These are phyloP conservation scores for Drosera capensis DNA, from an alignment of 148 eudicot genomes.

Conservation along the genomic window DNA sequence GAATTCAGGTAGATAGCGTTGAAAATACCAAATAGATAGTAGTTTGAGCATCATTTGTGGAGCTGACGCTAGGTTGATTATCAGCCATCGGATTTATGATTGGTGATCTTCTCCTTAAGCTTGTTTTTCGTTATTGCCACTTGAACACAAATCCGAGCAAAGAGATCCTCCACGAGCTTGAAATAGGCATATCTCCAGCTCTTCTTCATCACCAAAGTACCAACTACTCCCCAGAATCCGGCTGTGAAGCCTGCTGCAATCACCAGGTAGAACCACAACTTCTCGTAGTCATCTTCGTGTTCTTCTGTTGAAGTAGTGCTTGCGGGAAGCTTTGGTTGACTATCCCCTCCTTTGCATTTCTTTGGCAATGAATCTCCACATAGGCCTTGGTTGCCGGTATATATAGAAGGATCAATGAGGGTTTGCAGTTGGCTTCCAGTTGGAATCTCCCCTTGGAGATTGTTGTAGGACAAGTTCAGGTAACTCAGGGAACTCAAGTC, in stretches of 20 bases:
- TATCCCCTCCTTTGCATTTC: neutral
- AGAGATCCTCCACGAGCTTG: neutral
- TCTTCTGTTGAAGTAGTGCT: neutral
- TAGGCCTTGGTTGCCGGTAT: conserved; percentile 9
- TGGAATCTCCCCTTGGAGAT: conserved; percentile 13
- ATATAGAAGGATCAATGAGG: conserved; percentile 6
- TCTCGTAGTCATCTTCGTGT: conserved; percentile 5
- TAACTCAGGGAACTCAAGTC: neutral
- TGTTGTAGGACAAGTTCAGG: conserved; percentile 15
- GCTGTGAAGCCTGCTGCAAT: conserved; percentile 12
- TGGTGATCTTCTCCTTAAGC: too few relatives aligned
- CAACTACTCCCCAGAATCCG: conserved; percentile 19
- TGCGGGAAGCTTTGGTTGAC: neutral
- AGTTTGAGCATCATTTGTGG: too few relatives aligned
- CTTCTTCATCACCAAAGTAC: conserved; percentile 5
- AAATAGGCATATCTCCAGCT: conserved; percentile 12
- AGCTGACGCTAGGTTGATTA: too few relatives aligned
- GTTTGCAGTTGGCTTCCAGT: conserved; percentile 9
- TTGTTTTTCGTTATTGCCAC: too few relatives aligned
- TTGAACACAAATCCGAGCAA: neutral
- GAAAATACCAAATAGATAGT: too few relatives aligned
- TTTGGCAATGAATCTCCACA: conserved; percentile 9
- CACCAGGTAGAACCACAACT: conserved; percentile 12
- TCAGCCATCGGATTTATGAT: too few relatives aligned
- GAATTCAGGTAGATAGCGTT: too few relatives aligned